Base-by-base conservation (phyloP, 257 asterid species). In the Salvia miltiorrhiza region DNA sequence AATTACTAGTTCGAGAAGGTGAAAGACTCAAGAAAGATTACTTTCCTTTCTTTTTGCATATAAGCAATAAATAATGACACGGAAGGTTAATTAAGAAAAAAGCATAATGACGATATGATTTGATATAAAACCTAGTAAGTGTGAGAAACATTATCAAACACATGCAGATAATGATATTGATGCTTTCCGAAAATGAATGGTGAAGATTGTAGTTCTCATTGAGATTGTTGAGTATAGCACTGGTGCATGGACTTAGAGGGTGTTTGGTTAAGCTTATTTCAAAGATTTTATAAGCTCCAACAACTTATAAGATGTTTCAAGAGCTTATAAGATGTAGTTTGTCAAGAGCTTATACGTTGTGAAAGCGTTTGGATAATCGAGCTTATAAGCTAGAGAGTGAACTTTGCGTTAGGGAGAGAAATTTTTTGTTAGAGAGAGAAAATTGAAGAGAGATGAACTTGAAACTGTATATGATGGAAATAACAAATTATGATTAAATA, bases 41-140 rank as follows among this genome's bases (percentile, higher is more conserved):
- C 4, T 10, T 61, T 53, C 16, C 26, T 60, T 35, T 54, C 49
- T 9, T 67, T 39, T 35, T 60, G 3, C 23, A 74, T 47, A 24
- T 40, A 43, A 56, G 44, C 14, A 56, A 32, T 16, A 32, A 65
- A 50, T 52, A 28, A 24, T 16, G 16, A 44, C 40, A 10, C 14
- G 61, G 11, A 32, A 60, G 69, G 14, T 37, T 63, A 64, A 39
- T 16, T 11, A 35, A 20, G 53, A 17, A 61, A n/a, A 60, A 53
- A 28, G 0, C 28, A 55, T 33, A 20, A 45, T 0, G 11, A 48
- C 39, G 49, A 40, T 26, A 9, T 53, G 28, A 44, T 35, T 43
- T 21, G 47, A 71, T 65, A 40, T 17, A 54, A 70, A 70, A 24
- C 64, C 55, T 30, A 72, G 54, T 50, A 50, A 48, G 48, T 3